Evolutionary conservation across 2,329 filamentous ascomycete genomes (phyloP).

Genomic region (Fusarium solani-melongenae): DNA sequence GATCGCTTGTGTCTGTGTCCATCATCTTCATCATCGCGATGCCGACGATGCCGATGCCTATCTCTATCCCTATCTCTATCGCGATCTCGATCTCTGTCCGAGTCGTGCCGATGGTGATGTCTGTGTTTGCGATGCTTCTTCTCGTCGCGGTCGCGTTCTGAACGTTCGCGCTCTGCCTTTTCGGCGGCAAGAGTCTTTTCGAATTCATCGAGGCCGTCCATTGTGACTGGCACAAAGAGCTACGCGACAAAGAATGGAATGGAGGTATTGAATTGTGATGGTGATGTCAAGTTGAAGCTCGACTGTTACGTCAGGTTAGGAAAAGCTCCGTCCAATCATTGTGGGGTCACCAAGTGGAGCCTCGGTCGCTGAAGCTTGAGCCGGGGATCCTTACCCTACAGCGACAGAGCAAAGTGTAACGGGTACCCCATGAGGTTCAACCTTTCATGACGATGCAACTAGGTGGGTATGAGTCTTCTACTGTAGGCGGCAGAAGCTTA

Average conservation of each 20-base stretch:
- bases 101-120: conserved; percentile 59
- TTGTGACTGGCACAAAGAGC: conserved; percentile 34
- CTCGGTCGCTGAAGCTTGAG: background rate
- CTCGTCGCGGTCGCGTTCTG: conserved; percentile 58
- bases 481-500: too few species aligned
- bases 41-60: conserved; percentile 30
- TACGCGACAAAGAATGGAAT: background rate
- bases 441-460: too few species aligned
- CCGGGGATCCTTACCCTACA: too few species aligned
- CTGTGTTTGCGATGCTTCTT: conserved; percentile 57
- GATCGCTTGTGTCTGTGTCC: conserved; percentile 44
- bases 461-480: too few species aligned
- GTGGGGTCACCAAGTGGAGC: conserved; percentile 10
- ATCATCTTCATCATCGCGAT: conserved; percentile 45
- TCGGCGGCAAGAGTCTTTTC: conserved; percentile 79
- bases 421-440: too few species aligned
- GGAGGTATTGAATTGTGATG: background rate
- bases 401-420: too few species aligned
- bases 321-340: conserved; percentile 24
- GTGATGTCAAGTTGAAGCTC: background rate
- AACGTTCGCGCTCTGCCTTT: conserved; percentile 63
- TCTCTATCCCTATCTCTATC: conserved; percentile 40
- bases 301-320: conserved; percentile 26
- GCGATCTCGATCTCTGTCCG: conserved; percentile 40
- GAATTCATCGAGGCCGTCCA: conserved; percentile 75